A percentile compares a stretch with the other conserved stretches of the same genome.
Evolutionary conservation across 1,284 basidiomycete genomes (phyloP).

Genomic region (Microbotryomycetes sp.): DNA sequence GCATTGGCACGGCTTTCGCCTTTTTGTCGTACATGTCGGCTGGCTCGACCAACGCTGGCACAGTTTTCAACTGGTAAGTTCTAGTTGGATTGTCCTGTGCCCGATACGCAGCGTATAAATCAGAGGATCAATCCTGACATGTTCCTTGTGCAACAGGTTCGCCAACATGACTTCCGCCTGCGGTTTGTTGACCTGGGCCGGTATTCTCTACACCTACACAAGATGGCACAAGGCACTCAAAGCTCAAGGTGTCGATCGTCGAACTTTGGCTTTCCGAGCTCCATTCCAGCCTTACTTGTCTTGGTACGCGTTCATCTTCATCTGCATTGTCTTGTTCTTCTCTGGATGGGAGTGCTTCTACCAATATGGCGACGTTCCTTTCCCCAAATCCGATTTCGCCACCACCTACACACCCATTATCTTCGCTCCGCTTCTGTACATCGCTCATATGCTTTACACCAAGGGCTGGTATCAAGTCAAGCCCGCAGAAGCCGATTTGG

Average conservation of each 20-base stretch:
- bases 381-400: neutral
- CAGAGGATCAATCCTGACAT: neutral
- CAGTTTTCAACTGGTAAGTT: constrained; percentile 24
- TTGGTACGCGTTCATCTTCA: constrained; percentile 23
- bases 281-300: constrained; percentile 40
- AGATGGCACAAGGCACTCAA: constrained; percentile 62
- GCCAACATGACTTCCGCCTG: constrained; percentile 16
- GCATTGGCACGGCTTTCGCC: constrained; percentile 62
- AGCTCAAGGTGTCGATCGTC: constrained; percentile 55
- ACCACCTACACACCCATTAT: constrained; percentile 64
- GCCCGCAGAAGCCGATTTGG: constrained; percentile 67
- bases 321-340: neutral
- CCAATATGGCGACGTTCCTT: neutral
- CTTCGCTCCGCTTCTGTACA: constrained; percentile 68
- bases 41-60: constrained; percentile 17
- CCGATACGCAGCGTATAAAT: neutral
- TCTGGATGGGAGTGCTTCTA: constrained; percentile 6
- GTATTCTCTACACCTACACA: constrained; percentile 50
- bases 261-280: constrained; percentile 48
- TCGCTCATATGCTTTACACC: constrained; percentile 43
- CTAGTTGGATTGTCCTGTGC: constrained; percentile 8
- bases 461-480: constrained; percentile 49
- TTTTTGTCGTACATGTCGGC: constrained; percentile 59
- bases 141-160: constrained; percentile 3
- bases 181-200: constrained; percentile 52